Evolutionary conservation across 1,139 yeast species (phyloP).

Genomic region (Nakaseomyces delphensis): DNA sequence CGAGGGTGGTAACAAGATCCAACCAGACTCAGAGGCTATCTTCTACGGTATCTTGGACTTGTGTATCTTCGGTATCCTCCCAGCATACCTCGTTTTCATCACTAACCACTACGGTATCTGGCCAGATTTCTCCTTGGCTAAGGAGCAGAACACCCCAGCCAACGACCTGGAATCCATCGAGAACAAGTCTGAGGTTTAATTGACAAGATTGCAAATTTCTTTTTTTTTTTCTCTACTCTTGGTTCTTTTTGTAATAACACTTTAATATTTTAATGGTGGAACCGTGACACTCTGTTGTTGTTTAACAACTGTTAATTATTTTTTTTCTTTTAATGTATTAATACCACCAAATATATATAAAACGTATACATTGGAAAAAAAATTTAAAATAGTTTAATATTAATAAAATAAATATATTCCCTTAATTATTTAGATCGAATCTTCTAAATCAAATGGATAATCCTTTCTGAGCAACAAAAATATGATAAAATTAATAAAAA

Average conservation of each 20-base stretch:
- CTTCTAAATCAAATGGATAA: no score
- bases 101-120: slow-evolving; percentile 11
- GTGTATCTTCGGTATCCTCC: slow-evolving; percentile 38
- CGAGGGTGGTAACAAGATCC: slow-evolving; percentile 61
- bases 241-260: neutral
- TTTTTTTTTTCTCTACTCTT: neutral
- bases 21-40: slow-evolving; percentile 58
- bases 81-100: slow-evolving; percentile 25
- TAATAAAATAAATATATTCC: no score
- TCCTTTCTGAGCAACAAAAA: no score
- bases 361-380: no score
- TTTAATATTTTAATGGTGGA: neutral
- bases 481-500: no score
- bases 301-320: no score
- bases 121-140: slow-evolving; percentile 13
- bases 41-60: slow-evolving; percentile 58
- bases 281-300: no score
- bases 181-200: neutral
- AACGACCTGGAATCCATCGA: slow-evolving; percentile 5
- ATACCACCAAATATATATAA: no score
- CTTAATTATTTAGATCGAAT: no score
- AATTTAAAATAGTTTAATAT: no score
- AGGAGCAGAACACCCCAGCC: neutral
- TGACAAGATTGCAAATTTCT: no score
- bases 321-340: no score